Base-by-base conservation (phyloP, 2,329 filamentous ascomycete genomes). In the Colletotrichum eremochloae region DNA sequence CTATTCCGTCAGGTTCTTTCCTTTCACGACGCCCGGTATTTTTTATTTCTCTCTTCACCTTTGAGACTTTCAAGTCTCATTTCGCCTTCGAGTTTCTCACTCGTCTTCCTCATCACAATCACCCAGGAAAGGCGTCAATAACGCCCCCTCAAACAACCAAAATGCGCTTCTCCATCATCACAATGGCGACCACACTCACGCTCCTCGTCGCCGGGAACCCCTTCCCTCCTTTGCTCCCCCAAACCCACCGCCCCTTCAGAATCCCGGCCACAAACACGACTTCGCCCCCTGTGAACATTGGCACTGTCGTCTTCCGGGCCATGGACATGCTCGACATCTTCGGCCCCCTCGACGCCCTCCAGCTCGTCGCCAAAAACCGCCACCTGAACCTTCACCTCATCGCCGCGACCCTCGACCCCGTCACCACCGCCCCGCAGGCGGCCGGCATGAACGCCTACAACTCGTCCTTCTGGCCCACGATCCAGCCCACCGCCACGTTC, bases 401-500 rank as follows among this genome's bases (percentile, higher is more conserved):
- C 40, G 79, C 84, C 38, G 76, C 79, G 9, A 82, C 81, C 18
- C 76, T 84, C 15, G 81, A 84, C 18, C 82, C 84, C 1, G 84
- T 86, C 20, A 80, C 78, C 11, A 83, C 84, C 1, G 75, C 78
- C n/a, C 74, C 75, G 9, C 63, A 68, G 46, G 40, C 72, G 4
- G 57, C 74, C 8, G n/a, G 52, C n/a, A 80, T 78, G 73, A 82
- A 83, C 76, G 70, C 74, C 36, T 75, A 75, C 76, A 80, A 80
- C 75, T 80, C 79, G 52, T 78, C 76, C 71, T 83, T 84, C 73
- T 81, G 78, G 61, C 79, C 83, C 20, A 67, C 69, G 31, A 69
- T 86, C 18, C 71, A 79, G 24, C 82, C 85, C 29, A 86, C 85
- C 2, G 81, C 83, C 76, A 92, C 90, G 0, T 90, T 90, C 76